Percentiles rank a stretch among this genome's conserved stretches.
These are phyloP conservation scores for Trichomonascaceae sp. DNA, from an alignment of 1,139 yeast species.

Conservation along the genomic window DNA sequence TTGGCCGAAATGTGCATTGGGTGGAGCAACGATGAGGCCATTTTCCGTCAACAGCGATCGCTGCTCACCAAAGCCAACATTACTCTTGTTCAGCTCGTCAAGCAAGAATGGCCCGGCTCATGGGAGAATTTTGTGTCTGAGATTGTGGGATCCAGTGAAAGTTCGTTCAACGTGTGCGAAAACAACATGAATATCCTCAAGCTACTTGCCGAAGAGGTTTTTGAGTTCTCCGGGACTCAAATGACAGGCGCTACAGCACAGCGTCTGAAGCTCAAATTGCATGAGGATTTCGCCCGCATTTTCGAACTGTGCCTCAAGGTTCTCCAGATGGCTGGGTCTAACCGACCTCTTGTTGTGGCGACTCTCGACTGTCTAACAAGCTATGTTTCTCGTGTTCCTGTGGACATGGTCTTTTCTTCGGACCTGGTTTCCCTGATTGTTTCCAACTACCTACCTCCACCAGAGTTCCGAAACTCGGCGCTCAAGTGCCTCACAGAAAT, in stretches of 20 bases:
- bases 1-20: conserved; percentile 88
- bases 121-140: conserved; percentile 98
- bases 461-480: conserved; percentile 71
- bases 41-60: conserved; percentile 63
- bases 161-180: conserved; percentile 89
- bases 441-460: conserved; percentile 61
- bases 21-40: conserved; percentile 75
- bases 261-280: conserved; percentile 69
- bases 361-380: conserved; percentile 74
- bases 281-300: conserved; percentile 83
- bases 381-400: conserved; percentile 91
- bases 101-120: conserved; percentile 98
- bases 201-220: conserved; percentile 86
- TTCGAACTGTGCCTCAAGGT: conserved; percentile 89
- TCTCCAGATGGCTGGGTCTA: conserved; percentile 35
- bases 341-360: conserved; percentile 68
- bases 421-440: conserved; percentile 60
- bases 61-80: conserved; percentile 86
- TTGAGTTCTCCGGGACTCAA: conserved; percentile 87
- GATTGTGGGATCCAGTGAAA: conserved; percentile 69
- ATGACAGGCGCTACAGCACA: conserved; percentile 93
- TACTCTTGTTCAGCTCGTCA: conserved; percentile 83
- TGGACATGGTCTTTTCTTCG: conserved; percentile 80
- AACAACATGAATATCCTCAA: conserved; percentile 90
- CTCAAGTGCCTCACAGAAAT: conserved; percentile 90